These are phyloP conservation scores for Neocatenulostroma microsporum DNA, from an alignment of 2,329 filamentous ascomycete genomes.

Conservation along the genomic window DNA sequence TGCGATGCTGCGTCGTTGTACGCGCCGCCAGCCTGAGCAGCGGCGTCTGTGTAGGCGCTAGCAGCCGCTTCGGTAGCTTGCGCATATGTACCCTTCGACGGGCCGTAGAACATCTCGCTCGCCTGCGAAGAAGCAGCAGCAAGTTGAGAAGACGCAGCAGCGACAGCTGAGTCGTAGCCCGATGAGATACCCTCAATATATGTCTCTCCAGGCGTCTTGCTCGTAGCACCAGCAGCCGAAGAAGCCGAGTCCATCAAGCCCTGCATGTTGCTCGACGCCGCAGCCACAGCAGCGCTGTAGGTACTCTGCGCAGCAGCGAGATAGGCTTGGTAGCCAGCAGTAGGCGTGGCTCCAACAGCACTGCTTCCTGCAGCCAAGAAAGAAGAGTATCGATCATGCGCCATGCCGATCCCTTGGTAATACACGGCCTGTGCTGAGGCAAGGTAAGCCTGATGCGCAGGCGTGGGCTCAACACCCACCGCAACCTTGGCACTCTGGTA, in stretches of 20 bases:
- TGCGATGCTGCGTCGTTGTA: slow-evolving; percentile 33
- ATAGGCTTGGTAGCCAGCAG: slow-evolving; percentile 61
- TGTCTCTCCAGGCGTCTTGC: slow-evolving; percentile 21
- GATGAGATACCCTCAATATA: slow-evolving; percentile 24
- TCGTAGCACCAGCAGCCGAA: slow-evolving; percentile 15
- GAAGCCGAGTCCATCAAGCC: slow-evolving; percentile 19
- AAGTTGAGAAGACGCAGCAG: slow-evolving; percentile 34
- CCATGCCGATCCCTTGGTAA: slow-evolving; percentile 69
- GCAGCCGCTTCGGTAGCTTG: slow-evolving; percentile 13
- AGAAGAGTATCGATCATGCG: slow-evolving; percentile 69
- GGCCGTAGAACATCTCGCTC: slow-evolving; percentile 40
- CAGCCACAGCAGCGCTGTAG: slow-evolving; percentile 28
- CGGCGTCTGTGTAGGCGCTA: slow-evolving; percentile 8
- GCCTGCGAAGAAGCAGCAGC: slow-evolving; percentile 42
- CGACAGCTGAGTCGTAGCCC: slow-evolving; percentile 25
- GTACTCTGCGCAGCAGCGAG: slow-evolving; percentile 51
- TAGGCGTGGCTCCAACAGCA: slow-evolving; percentile 61
- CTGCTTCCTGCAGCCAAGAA: slow-evolving; percentile 66
- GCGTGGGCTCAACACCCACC: slow-evolving; percentile 55
- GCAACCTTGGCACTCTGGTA: slow-evolving; percentile 62
- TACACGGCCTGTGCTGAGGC: slow-evolving; percentile 60
- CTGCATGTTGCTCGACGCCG: slow-evolving; percentile 26
- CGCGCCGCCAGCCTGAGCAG: too few relatives aligned
- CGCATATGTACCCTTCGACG: slow-evolving; percentile 33
- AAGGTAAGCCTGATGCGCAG: slow-evolving; percentile 47